Conservation (phyloP, 192 early-diverging fungal genomes). For the Entomortierella parvispora region DNA sequence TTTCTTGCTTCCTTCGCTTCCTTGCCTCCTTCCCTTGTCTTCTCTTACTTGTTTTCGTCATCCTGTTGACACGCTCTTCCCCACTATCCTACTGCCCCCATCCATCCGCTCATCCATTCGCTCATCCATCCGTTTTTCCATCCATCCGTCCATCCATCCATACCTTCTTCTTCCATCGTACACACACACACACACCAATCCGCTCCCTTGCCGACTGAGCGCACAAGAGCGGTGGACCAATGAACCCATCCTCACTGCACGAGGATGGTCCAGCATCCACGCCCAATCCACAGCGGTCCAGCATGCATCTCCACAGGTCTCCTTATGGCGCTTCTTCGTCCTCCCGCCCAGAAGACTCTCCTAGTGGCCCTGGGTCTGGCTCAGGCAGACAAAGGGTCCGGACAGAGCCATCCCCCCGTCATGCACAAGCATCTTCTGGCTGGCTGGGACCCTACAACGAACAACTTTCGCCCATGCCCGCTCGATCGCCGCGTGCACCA, state of each 20-base stretch:
- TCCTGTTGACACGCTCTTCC: too few relatives aligned
- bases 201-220: too few relatives aligned
- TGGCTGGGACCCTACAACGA: slow-evolving; percentile 51
- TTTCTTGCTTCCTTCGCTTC: too few relatives aligned
- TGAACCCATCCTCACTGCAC: slow-evolving; percentile 10
- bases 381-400: slow-evolving; percentile 32
- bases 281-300: slow-evolving; percentile 9
- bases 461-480: slow-evolving; percentile 12
- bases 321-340: not conserved
- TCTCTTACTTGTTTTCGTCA: too few relatives aligned
- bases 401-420: slow-evolving; percentile 41
- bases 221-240: not conserved
- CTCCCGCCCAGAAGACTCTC: slow-evolving; percentile 15
- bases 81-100: too few relatives aligned
- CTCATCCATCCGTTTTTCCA: too few relatives aligned
- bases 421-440: slow-evolving; percentile 28
- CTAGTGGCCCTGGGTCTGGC: not conserved
- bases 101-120: too few relatives aligned
- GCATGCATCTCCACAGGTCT: slow-evolving; percentile 11
- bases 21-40: too few relatives aligned
- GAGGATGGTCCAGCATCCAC: slow-evolving; percentile 23
- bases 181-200: too few relatives aligned
- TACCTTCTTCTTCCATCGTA: too few relatives aligned
- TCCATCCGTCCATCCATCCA: too few relatives aligned
- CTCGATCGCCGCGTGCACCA: slow-evolving; percentile 24